These are phyloP conservation scores for Pelargonium australe DNA, from an alignment of 441 rosid genomes.

Conservation along the genomic window DNA sequence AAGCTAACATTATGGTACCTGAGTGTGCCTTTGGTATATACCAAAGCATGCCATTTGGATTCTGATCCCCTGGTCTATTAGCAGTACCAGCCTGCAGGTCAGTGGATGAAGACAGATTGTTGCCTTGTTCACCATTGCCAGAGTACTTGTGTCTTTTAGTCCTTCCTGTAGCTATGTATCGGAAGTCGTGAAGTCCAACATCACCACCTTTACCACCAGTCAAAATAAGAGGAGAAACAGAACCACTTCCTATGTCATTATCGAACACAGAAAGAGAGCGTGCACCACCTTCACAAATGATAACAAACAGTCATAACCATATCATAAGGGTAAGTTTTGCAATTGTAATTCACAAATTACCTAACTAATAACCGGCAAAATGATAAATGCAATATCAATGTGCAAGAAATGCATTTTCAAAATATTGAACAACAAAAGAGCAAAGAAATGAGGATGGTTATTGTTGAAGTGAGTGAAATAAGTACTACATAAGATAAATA, in stretches of 20 bases:
- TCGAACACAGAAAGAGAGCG: conserved; percentile 83
- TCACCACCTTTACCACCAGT: conserved; percentile 94
- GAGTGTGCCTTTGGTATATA: conserved; percentile 92
- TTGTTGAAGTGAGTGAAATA: no score
- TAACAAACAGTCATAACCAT: conserved; percentile 10
- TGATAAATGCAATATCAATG: not conserved
- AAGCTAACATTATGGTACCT: conserved; percentile 36
- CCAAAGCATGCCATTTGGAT: conserved; percentile 89
- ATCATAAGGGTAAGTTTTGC: conserved; percentile 3
- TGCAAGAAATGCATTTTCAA: not conserved
- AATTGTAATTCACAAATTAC: conserved; percentile 17
- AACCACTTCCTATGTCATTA: conserved; percentile 83
- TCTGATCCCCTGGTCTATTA: conserved; percentile 45
- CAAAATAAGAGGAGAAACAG: conserved; percentile 82
- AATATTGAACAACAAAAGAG: not conserved
- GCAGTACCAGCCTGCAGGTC: conserved; percentile 27
- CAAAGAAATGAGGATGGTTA: not conserved
- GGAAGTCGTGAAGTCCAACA: conserved; percentile 88
- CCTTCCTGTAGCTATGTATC: conserved; percentile 85
- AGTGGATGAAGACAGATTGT: conserved; percentile 32
- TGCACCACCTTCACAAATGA: conserved; percentile 65
- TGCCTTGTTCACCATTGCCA: conserved; percentile 35
- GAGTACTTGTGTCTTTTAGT: conserved; percentile 55
- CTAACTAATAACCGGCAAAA: not conserved
- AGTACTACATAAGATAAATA: no score